phyloP scores from a whole-genome alignment of 495 filamentous ascomycete species.

The Hypoxylon fuscum region DNA sequence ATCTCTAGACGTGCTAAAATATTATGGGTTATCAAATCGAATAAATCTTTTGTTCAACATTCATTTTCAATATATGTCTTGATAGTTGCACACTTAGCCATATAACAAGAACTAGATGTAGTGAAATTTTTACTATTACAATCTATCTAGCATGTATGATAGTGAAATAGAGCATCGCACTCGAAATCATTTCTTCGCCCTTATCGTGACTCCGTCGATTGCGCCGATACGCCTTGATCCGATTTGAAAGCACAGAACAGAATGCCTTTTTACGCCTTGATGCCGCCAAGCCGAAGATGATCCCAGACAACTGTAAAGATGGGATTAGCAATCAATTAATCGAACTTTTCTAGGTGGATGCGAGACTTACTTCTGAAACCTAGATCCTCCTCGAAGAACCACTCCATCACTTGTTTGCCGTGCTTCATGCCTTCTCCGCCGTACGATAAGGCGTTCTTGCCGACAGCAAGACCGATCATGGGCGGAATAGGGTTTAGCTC shows the following conservation, averaged over 20 bases:
- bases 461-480: slow-evolving; percentile 73
- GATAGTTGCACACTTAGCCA: no score
- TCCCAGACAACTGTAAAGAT: slow-evolving; percentile 61
- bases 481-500: slow-evolving; percentile 62
- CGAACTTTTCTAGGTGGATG: not conserved
- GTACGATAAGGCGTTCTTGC: slow-evolving; percentile 70
- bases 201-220: not conserved
- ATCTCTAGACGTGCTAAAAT: no score
- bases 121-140: no score
- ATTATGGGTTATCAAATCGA: not conserved
- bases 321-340: slow-evolving; percentile 24
- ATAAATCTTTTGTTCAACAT: no score
- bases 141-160: slow-evolving; percentile 17
- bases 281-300: slow-evolving; percentile 59
- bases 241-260: not conserved
- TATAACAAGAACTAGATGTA: no score
- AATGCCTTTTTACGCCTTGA: slow-evolving; percentile 24
- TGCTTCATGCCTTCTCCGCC: slow-evolving; percentile 59
- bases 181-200: not conserved
- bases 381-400: slow-evolving; percentile 72
- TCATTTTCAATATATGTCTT: no score
- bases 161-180: not conserved
- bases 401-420: slow-evolving; percentile 66
- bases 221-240: slow-evolving; percentile 21
- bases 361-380: slow-evolving; percentile 63